Percentiles rank a stretch among this genome's conserved stretches.
These are phyloP conservation scores for Graphium sp. DNA, from an alignment of 2,329 filamentous ascomycete genomes.

Conservation along the genomic window DNA sequence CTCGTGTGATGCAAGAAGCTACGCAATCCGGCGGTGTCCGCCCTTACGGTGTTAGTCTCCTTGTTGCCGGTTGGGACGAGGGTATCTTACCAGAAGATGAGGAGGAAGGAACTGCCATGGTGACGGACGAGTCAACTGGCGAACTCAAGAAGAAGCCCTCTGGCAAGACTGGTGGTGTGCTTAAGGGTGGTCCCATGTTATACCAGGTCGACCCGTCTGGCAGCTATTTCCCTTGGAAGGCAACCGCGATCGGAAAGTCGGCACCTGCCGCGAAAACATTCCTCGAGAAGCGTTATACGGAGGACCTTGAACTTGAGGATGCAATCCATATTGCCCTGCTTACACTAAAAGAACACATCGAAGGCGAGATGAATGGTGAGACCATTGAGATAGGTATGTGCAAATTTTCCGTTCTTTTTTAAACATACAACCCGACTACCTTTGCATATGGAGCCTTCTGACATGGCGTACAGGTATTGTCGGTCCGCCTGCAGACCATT, in stretches of 20 bases:
- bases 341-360: conserved; percentile 97
- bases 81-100: conserved; percentile 77
- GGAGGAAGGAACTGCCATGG: conserved; percentile 39
- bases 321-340: conserved; percentile 95
- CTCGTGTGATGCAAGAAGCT: conserved; percentile 95
- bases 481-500: conserved; percentile 80
- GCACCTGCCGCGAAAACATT: conserved; percentile 98
- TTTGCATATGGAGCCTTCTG: not conserved
- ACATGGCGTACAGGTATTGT: conserved; percentile 54
- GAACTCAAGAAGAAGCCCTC: conserved; percentile 60
- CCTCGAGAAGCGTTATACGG: conserved; percentile 96
- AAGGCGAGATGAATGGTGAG: conserved; percentile 98
- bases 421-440: not conserved
- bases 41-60: conserved; percentile 87
- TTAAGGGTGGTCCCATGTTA: conserved; percentile 90
- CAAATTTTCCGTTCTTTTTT: no score
- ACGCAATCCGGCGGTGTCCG: conserved; percentile 95
- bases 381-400: conserved; percentile 87
- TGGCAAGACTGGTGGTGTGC: conserved; percentile 84
- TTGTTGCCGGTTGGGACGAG: conserved; percentile 97
- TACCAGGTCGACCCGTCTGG: conserved; percentile 99
- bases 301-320: conserved; percentile 91
- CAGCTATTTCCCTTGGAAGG: conserved; percentile 99
- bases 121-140: conserved; percentile 28
- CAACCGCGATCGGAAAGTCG: conserved; percentile 96